These are phyloP conservation scores for Lactifluus pinguis DNA, from an alignment of 768 basidiomycete species.

Conservation along the genomic window DNA sequence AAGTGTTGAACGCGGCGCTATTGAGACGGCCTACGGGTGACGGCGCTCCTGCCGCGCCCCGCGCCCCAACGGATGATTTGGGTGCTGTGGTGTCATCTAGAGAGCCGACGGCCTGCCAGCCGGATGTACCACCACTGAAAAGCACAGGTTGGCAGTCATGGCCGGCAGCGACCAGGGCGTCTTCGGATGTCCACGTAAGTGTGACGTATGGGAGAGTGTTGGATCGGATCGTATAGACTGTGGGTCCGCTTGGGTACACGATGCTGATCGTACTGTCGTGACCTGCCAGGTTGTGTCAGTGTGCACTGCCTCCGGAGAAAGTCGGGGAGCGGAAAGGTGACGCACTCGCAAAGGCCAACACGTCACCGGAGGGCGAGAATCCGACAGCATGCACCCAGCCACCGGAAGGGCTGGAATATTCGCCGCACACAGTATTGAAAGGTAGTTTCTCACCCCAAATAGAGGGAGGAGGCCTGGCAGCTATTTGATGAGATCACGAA, in stretches of 20 bases:
- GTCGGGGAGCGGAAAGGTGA: slow-evolving; percentile 12
- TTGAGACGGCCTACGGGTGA: slow-evolving; percentile 60
- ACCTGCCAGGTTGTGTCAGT: slow-evolving; percentile 37
- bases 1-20: slow-evolving; percentile 88
- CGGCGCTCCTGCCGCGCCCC: slow-evolving; percentile 39
- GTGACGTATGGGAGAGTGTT: slow-evolving; percentile 76
- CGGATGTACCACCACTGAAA: slow-evolving; percentile 62
- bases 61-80: slow-evolving; percentile 35
- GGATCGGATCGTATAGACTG: slow-evolving; percentile 63
- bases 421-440: slow-evolving; percentile 95
- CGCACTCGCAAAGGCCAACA: slow-evolving; percentile 87
- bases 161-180: slow-evolving; percentile 80
- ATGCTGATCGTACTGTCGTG: slow-evolving; percentile 92
- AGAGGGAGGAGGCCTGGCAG: slow-evolving; percentile 65
- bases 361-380: slow-evolving; percentile 95
- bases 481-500: not conserved
- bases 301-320: not conserved
- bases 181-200: slow-evolving; percentile 79
- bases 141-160: slow-evolving; percentile 96
- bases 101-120: slow-evolving; percentile 75
- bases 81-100: slow-evolving; percentile 69
- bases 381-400: slow-evolving; percentile 97
- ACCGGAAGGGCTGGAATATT: slow-evolving; percentile 79
- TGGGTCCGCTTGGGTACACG: slow-evolving; percentile 80
- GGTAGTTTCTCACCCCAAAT: slow-evolving; percentile 98